Conservation (phyloP, 2,329 filamentous ascomycete genomes). For the Exophiala bonariae region DNA sequence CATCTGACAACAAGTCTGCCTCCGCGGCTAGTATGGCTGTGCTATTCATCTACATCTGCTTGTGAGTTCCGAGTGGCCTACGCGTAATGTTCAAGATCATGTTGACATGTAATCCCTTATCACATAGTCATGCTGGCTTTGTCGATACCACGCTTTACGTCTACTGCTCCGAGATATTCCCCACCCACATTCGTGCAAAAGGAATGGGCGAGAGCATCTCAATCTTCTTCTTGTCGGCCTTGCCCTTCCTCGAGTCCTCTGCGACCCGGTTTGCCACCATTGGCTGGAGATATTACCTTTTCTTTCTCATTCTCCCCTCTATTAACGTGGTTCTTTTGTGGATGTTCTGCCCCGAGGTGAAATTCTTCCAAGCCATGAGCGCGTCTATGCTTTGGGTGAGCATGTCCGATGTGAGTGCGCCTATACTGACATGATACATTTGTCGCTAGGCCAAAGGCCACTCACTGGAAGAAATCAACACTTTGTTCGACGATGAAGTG, state of each 20-base stretch:
- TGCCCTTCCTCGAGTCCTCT: slow-evolving; percentile 42
- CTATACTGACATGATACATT: no score
- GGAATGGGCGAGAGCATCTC: neutral
- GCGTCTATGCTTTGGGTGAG: no score
- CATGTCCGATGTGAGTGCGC: no score
- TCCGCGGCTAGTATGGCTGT: neutral
- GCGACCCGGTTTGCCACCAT: slow-evolving; percentile 33
- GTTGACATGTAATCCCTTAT: neutral
- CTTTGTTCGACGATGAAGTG: slow-evolving; percentile 11
- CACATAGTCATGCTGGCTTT: neutral
- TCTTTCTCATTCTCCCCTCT: slow-evolving; percentile 31
- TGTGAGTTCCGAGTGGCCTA: neutral
- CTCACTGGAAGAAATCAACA: slow-evolving; percentile 26
- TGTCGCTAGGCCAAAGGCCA: slow-evolving; percentile 24
- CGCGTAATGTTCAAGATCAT: neutral
- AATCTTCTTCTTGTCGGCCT: neutral
- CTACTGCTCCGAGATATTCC: neutral
- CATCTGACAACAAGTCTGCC: neutral
- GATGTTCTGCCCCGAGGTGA: slow-evolving; percentile 29
- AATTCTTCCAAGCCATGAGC: no score
- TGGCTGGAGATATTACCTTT: slow-evolving; percentile 34
- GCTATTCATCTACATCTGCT: neutral
- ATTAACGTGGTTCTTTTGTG: neutral
- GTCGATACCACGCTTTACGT: neutral
- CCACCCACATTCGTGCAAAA: slow-evolving; percentile 1